Evolutionary conservation across 768 basidiomycete species (phyloP).

Genomic region (Termitomyces sp.): DNA sequence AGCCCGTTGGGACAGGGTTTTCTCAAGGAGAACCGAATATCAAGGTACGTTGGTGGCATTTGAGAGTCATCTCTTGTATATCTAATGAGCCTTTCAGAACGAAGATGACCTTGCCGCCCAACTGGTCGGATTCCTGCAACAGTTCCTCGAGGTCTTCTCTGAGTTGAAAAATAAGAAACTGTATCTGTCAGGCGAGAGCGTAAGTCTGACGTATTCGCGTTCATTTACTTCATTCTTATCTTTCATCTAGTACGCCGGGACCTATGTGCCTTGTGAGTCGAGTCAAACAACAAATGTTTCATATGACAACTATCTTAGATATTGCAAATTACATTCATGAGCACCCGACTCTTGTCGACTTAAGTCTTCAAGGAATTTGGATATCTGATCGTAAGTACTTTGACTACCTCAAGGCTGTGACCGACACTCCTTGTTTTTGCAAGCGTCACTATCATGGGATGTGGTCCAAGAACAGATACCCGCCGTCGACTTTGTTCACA

Average conservation of each 20-base stretch:
- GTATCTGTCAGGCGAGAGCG: constrained; percentile 71
- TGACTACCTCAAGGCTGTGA: background rate
- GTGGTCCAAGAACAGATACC: constrained; percentile 68
- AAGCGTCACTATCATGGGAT: constrained; percentile 55
- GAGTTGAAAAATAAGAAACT: constrained; percentile 72
- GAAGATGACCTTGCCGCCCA: constrained; percentile 44
- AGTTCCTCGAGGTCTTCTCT: constrained; percentile 70
- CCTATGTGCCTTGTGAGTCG: constrained; percentile 43
- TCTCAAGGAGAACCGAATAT: constrained; percentile 66
- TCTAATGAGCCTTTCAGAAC: constrained; percentile 24
- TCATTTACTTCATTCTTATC: background rate
- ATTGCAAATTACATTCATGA: constrained; percentile 72
- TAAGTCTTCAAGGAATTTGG: constrained; percentile 68
- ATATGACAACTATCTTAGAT: constrained; percentile 33
- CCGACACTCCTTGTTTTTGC: background rate
- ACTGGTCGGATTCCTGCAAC: constrained; percentile 59
- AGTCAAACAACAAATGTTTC: background rate
- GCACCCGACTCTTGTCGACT: constrained; percentile 43
- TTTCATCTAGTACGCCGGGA: constrained; percentile 57
- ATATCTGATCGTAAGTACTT: constrained; percentile 57
- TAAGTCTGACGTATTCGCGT: constrained; percentile 29
- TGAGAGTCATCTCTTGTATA: background rate
- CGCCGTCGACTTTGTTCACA: constrained; percentile 69
- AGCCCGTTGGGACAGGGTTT: constrained; percentile 77
- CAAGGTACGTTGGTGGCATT: constrained; percentile 29